Base-by-base conservation (phyloP, 768 basidiomycete genomes). In the Leccinum boreale region DNA sequence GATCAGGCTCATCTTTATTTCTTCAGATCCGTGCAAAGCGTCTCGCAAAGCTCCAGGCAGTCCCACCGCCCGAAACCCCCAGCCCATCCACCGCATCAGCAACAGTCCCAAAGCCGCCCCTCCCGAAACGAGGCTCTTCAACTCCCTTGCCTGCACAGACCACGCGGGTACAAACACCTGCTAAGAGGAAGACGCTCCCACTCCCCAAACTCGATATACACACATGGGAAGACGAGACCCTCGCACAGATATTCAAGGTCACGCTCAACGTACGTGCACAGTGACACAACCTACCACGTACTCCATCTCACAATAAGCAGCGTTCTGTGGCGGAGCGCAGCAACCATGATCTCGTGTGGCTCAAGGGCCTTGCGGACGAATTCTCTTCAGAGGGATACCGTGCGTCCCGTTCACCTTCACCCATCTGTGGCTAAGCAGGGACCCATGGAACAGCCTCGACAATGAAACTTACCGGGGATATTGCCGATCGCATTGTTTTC, bases 1-100 rank as follows among this genome's bases (percentile, higher is more conserved):
- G 8, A 46, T 50, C 55, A 9, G 39, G 21, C 35, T 0, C 3
- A 42, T 42, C 15, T 42, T 42, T 17, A 7, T 36, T 15, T 15
- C 12, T 26, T 6, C 65, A 96, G 94, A 96, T 97, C 69, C 91
- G 94, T 62, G 76, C 92, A 71, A 96, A 96, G 74, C 85, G 95
- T 56, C 80, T 98, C 53, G 94, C 91, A 31, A 92, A 90, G 70
- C 80, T 98, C 8, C 89, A 90, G 67, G 77, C 62, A 12, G 66
- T 79, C 0, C 70, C 81, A 9, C 67, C 81, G 11, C 48, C 68
- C 12, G 53, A 63, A 12, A 6, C 58, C 28, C 12, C 63, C 10
- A 3, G 50, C 23, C 12, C 63, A n/a, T 51, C 66, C 17, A 26
- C 61, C 23, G 57, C 72, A 45, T 64, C 69, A 31, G 62, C 64